Conservation (phyloP, 1,284 basidiomycete genomes). For the Inonotus obliquus region DNA sequence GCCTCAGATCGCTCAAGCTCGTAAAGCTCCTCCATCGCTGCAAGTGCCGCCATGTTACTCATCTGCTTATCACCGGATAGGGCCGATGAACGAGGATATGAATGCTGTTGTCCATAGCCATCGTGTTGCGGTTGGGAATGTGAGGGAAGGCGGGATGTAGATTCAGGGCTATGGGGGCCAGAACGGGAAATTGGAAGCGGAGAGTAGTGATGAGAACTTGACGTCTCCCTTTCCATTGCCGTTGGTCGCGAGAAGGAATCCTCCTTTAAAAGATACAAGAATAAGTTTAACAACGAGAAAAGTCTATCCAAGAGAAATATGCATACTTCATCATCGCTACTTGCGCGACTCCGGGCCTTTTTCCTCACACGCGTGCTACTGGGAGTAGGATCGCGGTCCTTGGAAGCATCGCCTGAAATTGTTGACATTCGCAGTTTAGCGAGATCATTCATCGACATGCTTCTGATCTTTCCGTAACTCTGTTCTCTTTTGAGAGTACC, state of each 20-base stretch:
- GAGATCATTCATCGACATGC: conserved; percentile 27
- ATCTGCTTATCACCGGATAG: conserved; percentile 20
- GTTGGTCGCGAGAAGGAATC: conserved; percentile 71
- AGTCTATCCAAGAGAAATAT: conserved; percentile 7
- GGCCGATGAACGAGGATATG: conserved; percentile 21
- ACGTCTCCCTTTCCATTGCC: conserved; percentile 24
- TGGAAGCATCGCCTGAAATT: conserved; percentile 13
- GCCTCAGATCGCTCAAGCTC: conserved; percentile 85
- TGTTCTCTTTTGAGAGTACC: not conserved
- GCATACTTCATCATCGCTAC: conserved; percentile 74
- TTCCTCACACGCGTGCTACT: conserved; percentile 44
- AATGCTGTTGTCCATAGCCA: conserved; percentile 22
- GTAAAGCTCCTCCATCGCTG: conserved; percentile 84
- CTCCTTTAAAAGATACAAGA: conserved; percentile 33
- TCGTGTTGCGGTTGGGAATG: conserved; percentile 12
- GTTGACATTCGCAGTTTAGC: conserved; percentile 27
- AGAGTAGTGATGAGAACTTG: conserved; percentile 1
- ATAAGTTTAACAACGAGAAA: conserved; percentile 24
- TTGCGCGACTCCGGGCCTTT: conserved; percentile 71
- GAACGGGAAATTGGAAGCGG: not conserved
- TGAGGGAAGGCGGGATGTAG: conserved; percentile 27
- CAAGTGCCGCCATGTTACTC: conserved; percentile 52
- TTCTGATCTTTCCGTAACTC: conserved; percentile 13
- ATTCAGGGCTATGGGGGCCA: not conserved
- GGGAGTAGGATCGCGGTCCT: conserved; percentile 1